phyloP scores from a whole-genome alignment of 805 yeast genomes.

The Zygosaccharomyces lentus region DNA sequence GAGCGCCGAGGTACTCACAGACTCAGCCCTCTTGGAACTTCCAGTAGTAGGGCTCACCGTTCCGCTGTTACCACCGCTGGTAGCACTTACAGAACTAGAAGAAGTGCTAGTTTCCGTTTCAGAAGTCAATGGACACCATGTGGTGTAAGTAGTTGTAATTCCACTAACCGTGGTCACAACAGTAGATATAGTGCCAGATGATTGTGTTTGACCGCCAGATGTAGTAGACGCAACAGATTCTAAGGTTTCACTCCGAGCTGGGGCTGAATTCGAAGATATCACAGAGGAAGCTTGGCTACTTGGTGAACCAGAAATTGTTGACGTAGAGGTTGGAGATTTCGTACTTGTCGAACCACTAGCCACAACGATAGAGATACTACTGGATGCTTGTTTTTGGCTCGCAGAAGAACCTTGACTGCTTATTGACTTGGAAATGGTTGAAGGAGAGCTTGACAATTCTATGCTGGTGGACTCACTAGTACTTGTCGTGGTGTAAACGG shows the following conservation, averaged over 20 bases:
- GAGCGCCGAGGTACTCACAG: background rate
- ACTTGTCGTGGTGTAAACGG: background rate
- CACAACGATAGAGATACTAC: background rate
- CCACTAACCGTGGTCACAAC: constrained; percentile 31
- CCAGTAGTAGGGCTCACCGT: too few species aligned
- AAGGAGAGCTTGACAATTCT: background rate
- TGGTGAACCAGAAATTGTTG: background rate
- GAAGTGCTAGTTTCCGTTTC: background rate
- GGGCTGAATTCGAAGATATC: background rate
- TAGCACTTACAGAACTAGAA: background rate
- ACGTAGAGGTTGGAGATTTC: background rate
- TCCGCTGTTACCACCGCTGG: too few species aligned
- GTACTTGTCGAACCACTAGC: constrained; percentile 4
- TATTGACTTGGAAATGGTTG: too few species aligned
- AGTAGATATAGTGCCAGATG: constrained; percentile 22
- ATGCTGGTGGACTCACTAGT: background rate
- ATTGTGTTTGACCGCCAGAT: background rate
- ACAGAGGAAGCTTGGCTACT: background rate
- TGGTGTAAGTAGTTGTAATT: constrained; percentile 31
- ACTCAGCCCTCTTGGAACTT: background rate
- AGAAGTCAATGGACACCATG: constrained; percentile 37
- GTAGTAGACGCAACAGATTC: background rate
- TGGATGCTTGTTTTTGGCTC: too few species aligned
- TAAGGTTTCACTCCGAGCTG: background rate
- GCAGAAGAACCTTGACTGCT: too few species aligned